These are phyloP conservation scores for Chytriomyces sp. DNA, from an alignment of 192 early-diverging fungal genomes.

Conservation along the genomic window DNA sequence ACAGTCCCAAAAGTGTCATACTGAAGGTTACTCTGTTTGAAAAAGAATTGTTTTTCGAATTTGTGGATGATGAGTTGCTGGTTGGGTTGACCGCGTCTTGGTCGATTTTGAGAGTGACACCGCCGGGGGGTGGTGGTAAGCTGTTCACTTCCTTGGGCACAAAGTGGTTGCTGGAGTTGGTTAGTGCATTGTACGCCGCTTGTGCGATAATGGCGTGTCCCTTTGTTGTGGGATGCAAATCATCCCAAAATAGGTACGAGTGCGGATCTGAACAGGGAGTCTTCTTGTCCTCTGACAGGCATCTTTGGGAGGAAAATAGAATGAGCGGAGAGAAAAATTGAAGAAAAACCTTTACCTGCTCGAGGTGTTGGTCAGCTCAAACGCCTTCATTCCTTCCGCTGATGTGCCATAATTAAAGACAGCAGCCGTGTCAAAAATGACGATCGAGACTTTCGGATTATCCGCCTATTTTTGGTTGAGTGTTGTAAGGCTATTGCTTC, in stretches of 20 bases:
- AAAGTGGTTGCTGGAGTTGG: neutral
- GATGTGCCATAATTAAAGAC: neutral
- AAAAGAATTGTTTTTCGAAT: neutral
- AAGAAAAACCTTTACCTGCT: too few species aligned
- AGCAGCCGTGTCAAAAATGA: neutral
- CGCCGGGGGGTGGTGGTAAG: neutral
- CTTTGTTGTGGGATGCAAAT: neutral
- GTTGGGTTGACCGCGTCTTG: neutral
- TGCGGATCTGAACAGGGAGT: neutral
- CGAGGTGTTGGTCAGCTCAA: neutral
- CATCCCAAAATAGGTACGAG: conserved; percentile 7
- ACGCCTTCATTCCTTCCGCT: neutral
- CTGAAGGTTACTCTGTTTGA: neutral
- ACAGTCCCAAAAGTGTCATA: neutral
- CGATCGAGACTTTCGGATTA: neutral
- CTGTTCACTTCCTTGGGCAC: too few species aligned
- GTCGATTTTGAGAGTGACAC: neutral
- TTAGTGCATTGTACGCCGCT: conserved; percentile 1
- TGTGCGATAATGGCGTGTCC: neutral
- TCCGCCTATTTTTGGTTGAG: neutral
- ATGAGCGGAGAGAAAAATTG: neutral
- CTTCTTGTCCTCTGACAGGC: neutral
- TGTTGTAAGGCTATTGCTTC: too few species aligned
- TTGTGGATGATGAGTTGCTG: neutral
- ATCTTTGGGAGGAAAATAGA: neutral